These are phyloP conservation scores for Fistulinella staudtii DNA, from an alignment of 1,284 basidiomycete species.

Conservation along the genomic window DNA sequence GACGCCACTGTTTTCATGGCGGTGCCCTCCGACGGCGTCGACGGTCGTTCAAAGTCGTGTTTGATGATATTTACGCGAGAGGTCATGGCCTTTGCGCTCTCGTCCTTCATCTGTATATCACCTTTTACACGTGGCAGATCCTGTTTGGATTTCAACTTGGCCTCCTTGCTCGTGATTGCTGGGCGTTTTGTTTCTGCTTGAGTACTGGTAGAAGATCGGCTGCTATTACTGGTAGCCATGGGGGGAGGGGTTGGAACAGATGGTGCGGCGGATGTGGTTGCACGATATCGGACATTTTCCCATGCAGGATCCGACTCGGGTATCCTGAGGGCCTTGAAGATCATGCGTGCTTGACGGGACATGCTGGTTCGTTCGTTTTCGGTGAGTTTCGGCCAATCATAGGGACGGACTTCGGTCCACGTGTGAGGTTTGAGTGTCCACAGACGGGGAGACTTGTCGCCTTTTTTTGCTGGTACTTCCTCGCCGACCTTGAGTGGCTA, in stretches of 20 bases:
- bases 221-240: conserved; percentile 16
- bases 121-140: conserved; percentile 39
- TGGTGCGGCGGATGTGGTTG: conserved; percentile 10
- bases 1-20: conserved; percentile 17
- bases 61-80: conserved; percentile 24
- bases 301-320: conserved; percentile 55
- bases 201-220: conserved; percentile 19
- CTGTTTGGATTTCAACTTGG: conserved; percentile 43
- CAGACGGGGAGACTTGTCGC: conserved; percentile 33
- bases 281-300: conserved; percentile 41
- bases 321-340: conserved; percentile 47
- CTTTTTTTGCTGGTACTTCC: conserved; percentile 33
- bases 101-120: conserved; percentile 53
- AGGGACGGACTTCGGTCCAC: conserved; percentile 68
- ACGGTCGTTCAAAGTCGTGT: conserved; percentile 26
- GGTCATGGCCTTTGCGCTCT: conserved; percentile 35
- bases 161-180: conserved; percentile 38
- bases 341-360: conserved; percentile 46
- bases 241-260: conserved; percentile 11
- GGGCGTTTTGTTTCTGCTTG: conserved; percentile 40
- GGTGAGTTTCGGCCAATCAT: conserved; percentile 49
- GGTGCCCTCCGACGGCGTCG: conserved; percentile 10
- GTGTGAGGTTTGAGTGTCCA: conserved; percentile 53
- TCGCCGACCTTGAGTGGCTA: conserved; percentile 46
- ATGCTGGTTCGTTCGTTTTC: conserved; percentile 44